Evolutionary conservation across 1,284 basidiomycete genomes (phyloP).

Genomic region (Ceratobasidium sp.): DNA sequence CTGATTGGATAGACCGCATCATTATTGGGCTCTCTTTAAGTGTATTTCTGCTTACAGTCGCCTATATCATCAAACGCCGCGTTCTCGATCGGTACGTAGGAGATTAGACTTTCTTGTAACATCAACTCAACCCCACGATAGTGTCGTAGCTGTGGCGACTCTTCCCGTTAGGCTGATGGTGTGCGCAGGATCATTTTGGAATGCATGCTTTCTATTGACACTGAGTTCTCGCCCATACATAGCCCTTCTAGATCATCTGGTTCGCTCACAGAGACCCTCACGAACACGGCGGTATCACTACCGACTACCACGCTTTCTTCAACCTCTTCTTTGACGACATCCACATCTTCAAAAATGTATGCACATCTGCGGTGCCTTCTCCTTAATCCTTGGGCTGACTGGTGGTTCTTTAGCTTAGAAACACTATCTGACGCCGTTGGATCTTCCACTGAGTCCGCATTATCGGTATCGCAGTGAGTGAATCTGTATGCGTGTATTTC

Average conservation of each 20-base stretch:
- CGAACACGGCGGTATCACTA: neutral
- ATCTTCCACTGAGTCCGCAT: neutral
- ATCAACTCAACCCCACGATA: neutral
- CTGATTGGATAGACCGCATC: constrained; percentile 90
- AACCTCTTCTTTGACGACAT: neutral
- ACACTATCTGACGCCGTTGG: neutral
- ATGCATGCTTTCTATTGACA: neutral
- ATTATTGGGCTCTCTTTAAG: constrained; percentile 77
- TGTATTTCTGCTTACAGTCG: constrained; percentile 86
- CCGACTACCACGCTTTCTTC: neutral
- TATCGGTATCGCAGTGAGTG: neutral
- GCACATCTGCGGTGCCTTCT: neutral
- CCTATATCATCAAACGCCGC: constrained; percentile 86
- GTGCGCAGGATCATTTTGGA: neutral
- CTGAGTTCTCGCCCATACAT: neutral
- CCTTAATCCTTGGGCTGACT: neutral
- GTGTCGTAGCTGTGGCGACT: constrained; percentile 23
- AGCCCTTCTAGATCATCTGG: neutral
- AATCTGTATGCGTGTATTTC: neutral
- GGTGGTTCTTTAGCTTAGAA: neutral
- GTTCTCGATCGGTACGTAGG: constrained; percentile 62
- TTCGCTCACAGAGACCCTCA: neutral
- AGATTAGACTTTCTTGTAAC: neutral
- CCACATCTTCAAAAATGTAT: neutral
- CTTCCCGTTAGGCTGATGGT: neutral